Conservation (phyloP, 768 basidiomycete species). For the Collybia sp. region DNA sequence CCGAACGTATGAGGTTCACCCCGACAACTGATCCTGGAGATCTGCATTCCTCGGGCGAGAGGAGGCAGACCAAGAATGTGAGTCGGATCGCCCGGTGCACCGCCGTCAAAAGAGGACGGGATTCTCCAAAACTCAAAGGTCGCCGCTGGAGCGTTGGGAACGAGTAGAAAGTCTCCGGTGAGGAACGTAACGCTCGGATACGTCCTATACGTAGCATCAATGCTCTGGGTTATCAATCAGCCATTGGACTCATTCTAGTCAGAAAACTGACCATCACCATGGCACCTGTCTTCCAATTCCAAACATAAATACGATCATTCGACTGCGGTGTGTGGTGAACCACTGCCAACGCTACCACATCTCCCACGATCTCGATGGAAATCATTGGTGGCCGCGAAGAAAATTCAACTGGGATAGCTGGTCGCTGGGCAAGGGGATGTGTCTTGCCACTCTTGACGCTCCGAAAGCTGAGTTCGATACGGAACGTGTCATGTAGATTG, state of each 20-base stretch:
- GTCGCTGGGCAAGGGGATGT: too few relatives aligned
- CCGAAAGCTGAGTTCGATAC: too few relatives aligned
- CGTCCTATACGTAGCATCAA: too few relatives aligned
- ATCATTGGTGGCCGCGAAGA: background rate
- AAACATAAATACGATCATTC: constrained; percentile 32
- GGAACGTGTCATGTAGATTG: too few relatives aligned
- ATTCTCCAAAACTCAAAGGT: constrained; percentile 33
- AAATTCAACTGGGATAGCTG: background rate
- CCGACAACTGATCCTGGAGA: constrained; percentile 28
- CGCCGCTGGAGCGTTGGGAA: too few relatives aligned
- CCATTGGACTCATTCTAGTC: too few relatives aligned
- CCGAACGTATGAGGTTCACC: constrained; percentile 35
- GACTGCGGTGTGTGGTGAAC: constrained; percentile 21
- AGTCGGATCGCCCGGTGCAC: constrained; percentile 13
- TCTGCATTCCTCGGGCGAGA: constrained; percentile 15
- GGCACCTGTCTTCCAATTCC: constrained; percentile 36
- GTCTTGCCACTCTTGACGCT: background rate
- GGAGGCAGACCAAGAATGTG: constrained; percentile 23
- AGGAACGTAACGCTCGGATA: too few relatives aligned
- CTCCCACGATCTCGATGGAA: constrained; percentile 14
- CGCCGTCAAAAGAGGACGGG: constrained; percentile 11
- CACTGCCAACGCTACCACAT: constrained; percentile 21
- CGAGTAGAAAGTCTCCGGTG: too few relatives aligned
- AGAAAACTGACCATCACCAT: constrained; percentile 28
- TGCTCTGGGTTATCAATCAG: too few relatives aligned